Conservation (phyloP, 2,329 filamentous ascomycete species). For the Cladosporium sp. region DNA sequence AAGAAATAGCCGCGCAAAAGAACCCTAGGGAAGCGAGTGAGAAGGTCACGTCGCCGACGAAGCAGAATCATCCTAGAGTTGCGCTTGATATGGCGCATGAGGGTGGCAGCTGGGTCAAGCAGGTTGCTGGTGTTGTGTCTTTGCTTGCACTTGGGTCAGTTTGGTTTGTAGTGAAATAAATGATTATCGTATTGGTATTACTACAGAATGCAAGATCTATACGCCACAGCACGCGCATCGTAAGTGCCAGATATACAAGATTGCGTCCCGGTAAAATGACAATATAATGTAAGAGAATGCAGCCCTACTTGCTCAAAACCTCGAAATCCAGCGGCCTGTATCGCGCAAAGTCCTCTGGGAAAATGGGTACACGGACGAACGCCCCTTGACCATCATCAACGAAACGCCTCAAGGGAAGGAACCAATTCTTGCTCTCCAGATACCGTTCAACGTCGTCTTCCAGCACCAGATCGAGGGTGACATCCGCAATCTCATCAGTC, state of each 20-base stretch:
- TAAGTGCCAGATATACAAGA: too few species aligned
- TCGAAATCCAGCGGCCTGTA: not conserved
- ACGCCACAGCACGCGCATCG: not conserved
- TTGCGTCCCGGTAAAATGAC: too few species aligned
- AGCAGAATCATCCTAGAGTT: slow-evolving; percentile 24
- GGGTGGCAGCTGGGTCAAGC: slow-evolving; percentile 42
- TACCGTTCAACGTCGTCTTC: not conserved
- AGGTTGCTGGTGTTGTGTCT: slow-evolving; percentile 41
- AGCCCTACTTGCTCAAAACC: not conserved
- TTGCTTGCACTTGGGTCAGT: slow-evolving; percentile 41
- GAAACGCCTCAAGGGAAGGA: not conserved
- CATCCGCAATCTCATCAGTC: not conserved
- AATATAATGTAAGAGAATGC: too few species aligned
- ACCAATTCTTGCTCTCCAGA: not conserved
- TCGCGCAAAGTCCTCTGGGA: not conserved
- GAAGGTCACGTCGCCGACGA: slow-evolving; percentile 32
- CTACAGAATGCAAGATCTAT: not conserved
- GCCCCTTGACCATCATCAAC: not conserved
- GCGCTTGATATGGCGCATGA: slow-evolving; percentile 36
- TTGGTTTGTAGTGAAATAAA: slow-evolving; percentile 38
- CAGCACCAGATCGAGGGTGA: not conserved
- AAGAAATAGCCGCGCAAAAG: slow-evolving; percentile 19
- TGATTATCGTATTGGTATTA: not conserved
- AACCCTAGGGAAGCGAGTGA: slow-evolving; percentile 19
- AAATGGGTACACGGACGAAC: not conserved